Evolutionary conservation across 768 basidiomycete species (phyloP), one percentile per base, ranked within the genome.

Genomic region (Phylloporus sp.): DNA sequence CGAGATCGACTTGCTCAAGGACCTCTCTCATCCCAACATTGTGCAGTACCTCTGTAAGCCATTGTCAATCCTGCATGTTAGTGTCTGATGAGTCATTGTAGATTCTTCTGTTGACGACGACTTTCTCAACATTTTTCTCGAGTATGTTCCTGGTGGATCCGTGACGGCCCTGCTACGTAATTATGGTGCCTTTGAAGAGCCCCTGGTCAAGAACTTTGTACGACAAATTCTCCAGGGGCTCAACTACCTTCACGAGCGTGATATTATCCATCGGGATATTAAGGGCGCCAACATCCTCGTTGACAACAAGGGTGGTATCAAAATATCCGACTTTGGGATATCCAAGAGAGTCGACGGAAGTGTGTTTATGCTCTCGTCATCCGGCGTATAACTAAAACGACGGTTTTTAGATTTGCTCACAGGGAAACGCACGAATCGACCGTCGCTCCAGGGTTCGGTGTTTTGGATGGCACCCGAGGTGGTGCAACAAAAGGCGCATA

Each of bases 381-480:
- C 20, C 27, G 20, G 16, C 40, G 67, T 79, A n/a, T 24, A 26
- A 51, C 48, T 49, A 32, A 57, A 9, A 6, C n/a, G 20, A 35
- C 34, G n/a, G 10, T 11, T 1, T 18, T n/a, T 45, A 77, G 74
- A 72, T 57, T 67, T 80, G 27, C 63, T 76, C 28, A 73, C 73
- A 22, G 85, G 85, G 11, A 84, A 87, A 50, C 84, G 87, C 22
- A 79, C 85, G 39, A 87, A 97, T 65, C 79, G 97, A 7, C 91
- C 93, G 5, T 98, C 97, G 2, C 73, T 98, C 6, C 97, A 98
- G 69, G 97, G 97, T 2, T 97, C 94, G 2, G 95, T 97, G 11
- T 98, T 97, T 72, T 98, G 95, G 95, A 97, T 98, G 95, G 95
- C 95, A 0, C 95, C 95, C 0, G 95, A 97, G 70, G 93, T 97